Conservation (phyloP, 768 basidiomycete genomes). For the Leucocoprinus birnbaumii region DNA sequence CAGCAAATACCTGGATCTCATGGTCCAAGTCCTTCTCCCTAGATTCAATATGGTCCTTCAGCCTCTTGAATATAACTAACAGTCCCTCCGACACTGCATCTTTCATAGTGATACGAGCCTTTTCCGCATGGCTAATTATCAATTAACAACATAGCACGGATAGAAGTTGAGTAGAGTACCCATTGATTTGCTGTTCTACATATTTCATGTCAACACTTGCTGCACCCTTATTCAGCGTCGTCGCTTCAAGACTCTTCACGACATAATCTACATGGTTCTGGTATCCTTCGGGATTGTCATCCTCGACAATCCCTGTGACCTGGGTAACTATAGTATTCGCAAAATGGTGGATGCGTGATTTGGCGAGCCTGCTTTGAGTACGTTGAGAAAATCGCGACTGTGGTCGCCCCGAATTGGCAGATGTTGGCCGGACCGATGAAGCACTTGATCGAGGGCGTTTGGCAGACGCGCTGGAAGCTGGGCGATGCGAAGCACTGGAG, state of each 20-base stretch:
- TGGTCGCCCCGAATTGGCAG: conserved; percentile 28
- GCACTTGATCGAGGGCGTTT: conserved; percentile 9
- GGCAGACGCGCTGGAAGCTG: conserved; percentile 30
- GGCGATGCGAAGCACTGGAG: conserved; percentile 27
- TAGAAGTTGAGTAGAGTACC: conserved; percentile 42
- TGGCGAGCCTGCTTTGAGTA: conserved; percentile 50
- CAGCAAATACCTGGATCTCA: conserved; percentile 51
- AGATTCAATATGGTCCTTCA: conserved; percentile 46
- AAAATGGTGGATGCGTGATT: conserved; percentile 51
- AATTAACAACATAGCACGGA: conserved; percentile 2
- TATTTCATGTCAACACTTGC: conserved; percentile 51
- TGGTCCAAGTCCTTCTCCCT: conserved; percentile 60
- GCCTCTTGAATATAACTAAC: conserved; percentile 43
- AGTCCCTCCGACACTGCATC: conserved; percentile 63
- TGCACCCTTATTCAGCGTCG: conserved; percentile 51
- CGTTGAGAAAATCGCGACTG: conserved; percentile 40
- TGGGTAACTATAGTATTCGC: conserved; percentile 54
- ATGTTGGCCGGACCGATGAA: conserved; percentile 12
- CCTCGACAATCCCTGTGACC: conserved; percentile 47
- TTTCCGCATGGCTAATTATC: conserved; percentile 50
- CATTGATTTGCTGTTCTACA: conserved; percentile 54
- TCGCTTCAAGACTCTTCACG: conserved; percentile 55
- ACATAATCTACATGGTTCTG: conserved; percentile 52
- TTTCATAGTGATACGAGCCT: conserved; percentile 66
- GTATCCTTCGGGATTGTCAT: conserved; percentile 36